These are phyloP conservation scores for Volutella citrinella DNA, from an alignment of 2,329 filamentous ascomycete genomes.

Conservation along the genomic window DNA sequence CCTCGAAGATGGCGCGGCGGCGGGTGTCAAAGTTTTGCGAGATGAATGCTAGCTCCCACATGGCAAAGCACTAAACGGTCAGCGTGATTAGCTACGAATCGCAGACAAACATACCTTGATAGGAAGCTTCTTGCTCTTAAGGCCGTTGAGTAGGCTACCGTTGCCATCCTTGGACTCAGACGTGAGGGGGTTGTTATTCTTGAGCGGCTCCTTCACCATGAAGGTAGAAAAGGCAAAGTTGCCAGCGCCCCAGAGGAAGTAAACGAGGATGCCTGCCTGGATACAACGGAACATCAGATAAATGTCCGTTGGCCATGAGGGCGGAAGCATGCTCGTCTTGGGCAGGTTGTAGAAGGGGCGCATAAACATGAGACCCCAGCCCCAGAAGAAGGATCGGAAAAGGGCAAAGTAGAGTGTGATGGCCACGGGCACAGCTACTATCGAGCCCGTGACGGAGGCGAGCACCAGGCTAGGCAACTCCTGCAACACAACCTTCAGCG, in stretches of 20 bases:
- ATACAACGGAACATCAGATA: slow-evolving; percentile 55
- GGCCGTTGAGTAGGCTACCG: slow-evolving; percentile 78
- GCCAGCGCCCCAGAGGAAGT: slow-evolving; percentile 71
- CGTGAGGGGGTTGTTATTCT: slow-evolving; percentile 80
- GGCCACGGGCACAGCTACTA: slow-evolving; percentile 41
- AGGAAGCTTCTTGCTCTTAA: slow-evolving; percentile 78
- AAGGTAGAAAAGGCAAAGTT: slow-evolving; percentile 79
- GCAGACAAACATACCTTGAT: slow-evolving; percentile 54
- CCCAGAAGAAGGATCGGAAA: slow-evolving; percentile 64
- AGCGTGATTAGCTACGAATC: slow-evolving; percentile 15
- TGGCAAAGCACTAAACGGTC: slow-evolving; percentile 66
- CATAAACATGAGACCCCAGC: slow-evolving; percentile 65
- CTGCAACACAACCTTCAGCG: slow-evolving; percentile 33
- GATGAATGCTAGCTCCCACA: slow-evolving; percentile 87
- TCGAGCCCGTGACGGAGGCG: slow-evolving; percentile 37
- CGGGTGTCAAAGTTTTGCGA: slow-evolving; percentile 71
- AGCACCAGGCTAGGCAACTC: slow-evolving; percentile 40
- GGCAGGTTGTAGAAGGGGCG: slow-evolving; percentile 74
- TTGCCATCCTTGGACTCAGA: slow-evolving; percentile 87
- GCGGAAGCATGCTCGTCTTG: slow-evolving; percentile 62
- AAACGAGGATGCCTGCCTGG: slow-evolving; percentile 63
- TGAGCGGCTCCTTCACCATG: slow-evolving; percentile 76
- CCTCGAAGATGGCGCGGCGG: slow-evolving; percentile 77
- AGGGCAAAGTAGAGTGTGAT: slow-evolving; percentile 60
- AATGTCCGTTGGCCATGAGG: slow-evolving; percentile 54